phyloP scores from a whole-genome alignment of 257 asterid genomes.

The Sherardia arvensis region DNA sequence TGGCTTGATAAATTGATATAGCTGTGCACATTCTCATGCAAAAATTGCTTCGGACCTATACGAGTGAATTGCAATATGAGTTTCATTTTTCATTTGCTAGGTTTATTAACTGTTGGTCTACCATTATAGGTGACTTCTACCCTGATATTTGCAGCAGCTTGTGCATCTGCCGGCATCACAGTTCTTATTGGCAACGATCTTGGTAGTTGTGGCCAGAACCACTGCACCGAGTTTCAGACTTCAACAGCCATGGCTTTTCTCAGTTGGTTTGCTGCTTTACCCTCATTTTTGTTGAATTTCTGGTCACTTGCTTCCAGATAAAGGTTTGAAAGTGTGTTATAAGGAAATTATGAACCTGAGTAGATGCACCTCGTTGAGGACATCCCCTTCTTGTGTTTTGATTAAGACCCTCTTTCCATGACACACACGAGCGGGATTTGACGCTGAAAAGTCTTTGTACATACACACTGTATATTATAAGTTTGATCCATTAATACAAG shows the following conservation, averaged over 20 bases:
- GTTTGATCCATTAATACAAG: not conserved
- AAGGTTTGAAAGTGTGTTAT: constrained; percentile 9
- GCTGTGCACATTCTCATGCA: not conserved
- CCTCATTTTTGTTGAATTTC: constrained; percentile 71
- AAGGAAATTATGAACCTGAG: not conserved
- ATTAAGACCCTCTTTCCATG: not conserved
- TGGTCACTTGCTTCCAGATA: constrained; percentile 91
- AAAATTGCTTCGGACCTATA: not conserved
- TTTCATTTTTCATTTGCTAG: not conserved
- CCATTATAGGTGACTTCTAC: constrained; percentile 69
- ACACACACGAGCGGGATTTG: not conserved
- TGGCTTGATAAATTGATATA: not conserved
- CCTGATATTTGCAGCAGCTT: constrained; percentile 92
- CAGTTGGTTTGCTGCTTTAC: constrained; percentile 83
- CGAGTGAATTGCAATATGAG: not conserved
- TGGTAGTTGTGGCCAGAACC: constrained; percentile 60
- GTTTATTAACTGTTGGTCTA: constrained; percentile 10
- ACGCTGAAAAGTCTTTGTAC: constrained; percentile 1
- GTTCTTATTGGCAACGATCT: constrained; percentile 85
- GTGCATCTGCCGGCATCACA: constrained; percentile 97
- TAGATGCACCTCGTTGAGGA: not conserved
- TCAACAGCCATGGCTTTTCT: constrained; percentile 97
- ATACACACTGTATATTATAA: constrained; percentile 14
- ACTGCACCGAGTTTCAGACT: constrained; percentile 79
- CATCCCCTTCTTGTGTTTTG: constrained; percentile 10